Conservation (phyloP, 257 asterid genomes). For the Phtheirospermum japonicum region DNA sequence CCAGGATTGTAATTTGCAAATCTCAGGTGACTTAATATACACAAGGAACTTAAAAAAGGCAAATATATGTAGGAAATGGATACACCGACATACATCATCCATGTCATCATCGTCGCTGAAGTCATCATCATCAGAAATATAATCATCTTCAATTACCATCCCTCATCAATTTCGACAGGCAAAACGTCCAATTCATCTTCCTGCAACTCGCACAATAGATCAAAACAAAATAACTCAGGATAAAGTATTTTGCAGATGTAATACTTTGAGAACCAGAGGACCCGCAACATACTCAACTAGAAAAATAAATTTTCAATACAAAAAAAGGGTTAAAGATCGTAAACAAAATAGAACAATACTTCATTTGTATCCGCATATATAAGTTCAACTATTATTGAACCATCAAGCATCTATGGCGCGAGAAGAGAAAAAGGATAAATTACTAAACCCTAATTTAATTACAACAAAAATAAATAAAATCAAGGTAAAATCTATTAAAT, state of each 20-base stretch:
- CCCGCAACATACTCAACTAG: not conserved
- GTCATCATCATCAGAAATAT: constrained; percentile 61
- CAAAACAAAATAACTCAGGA: too few species aligned
- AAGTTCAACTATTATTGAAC: not conserved
- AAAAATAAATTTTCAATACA: not conserved
- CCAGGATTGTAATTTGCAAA: not conserved
- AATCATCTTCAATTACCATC: constrained; percentile 79
- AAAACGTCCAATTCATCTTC: constrained; percentile 69
- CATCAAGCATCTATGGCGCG: not conserved
- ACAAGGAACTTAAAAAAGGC: not conserved
- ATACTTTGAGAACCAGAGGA: not conserved
- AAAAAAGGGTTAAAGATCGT: not conserved
- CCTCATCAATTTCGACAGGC: constrained; percentile 63
- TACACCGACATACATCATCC: constrained; percentile 52
- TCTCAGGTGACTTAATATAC: not conserved
- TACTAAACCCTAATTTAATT: too few species aligned
- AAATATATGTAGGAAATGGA: not conserved
- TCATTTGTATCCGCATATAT: not conserved
- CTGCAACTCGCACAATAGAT: constrained; percentile 40
- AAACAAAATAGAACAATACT: not conserved
- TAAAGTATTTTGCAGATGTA: not conserved
- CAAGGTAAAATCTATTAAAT: too few species aligned
- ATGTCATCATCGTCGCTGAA: constrained; percentile 36
- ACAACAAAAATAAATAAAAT: too few species aligned
- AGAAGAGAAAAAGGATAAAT: too few species aligned